Evolutionary conservation across 78 protist genomes (phyloP).

Genomic region (Polysphondylium violaceum): DNA sequence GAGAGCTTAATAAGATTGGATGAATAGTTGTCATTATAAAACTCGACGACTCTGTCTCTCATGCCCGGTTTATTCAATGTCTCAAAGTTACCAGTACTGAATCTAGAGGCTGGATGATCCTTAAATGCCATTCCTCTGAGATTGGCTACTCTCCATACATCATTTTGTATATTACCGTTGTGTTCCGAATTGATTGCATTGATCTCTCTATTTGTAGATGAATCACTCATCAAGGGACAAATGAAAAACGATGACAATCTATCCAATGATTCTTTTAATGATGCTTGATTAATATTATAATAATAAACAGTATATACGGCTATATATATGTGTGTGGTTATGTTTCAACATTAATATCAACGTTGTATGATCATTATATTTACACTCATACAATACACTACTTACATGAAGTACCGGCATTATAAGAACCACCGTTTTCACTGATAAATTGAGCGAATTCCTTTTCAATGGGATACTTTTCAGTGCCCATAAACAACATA

Average conservation of each 20-base stretch:
- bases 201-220: slow-evolving; percentile 62
- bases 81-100: slow-evolving; percentile 33
- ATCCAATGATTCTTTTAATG: slow-evolving; percentile 54
- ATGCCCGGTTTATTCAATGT: slow-evolving; percentile 40
- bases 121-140: neutral
- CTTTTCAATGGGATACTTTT: slow-evolving; percentile 71
- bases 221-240: slow-evolving; percentile 38
- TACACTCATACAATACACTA: neutral
- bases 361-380: neutral
- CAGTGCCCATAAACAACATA: slow-evolving; percentile 83
- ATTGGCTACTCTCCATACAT: neutral
- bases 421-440: slow-evolving; percentile 25
- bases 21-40: slow-evolving; percentile 43
- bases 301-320: slow-evolving; percentile 54
- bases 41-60: slow-evolving; percentile 16
- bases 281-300: slow-evolving; percentile 32
- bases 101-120: slow-evolving; percentile 39
- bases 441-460: slow-evolving; percentile 13
- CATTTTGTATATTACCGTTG: slow-evolving; percentile 24
- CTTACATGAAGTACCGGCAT: slow-evolving; percentile 38
- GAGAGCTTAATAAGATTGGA: slow-evolving; percentile 54
- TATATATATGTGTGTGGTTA: neutral
- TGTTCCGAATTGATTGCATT: slow-evolving; percentile 77
- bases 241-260: slow-evolving; percentile 83
- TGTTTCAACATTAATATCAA: neutral